Conservation (phyloP, 768 basidiomycete genomes). For the Kwoniella pini region DNA sequence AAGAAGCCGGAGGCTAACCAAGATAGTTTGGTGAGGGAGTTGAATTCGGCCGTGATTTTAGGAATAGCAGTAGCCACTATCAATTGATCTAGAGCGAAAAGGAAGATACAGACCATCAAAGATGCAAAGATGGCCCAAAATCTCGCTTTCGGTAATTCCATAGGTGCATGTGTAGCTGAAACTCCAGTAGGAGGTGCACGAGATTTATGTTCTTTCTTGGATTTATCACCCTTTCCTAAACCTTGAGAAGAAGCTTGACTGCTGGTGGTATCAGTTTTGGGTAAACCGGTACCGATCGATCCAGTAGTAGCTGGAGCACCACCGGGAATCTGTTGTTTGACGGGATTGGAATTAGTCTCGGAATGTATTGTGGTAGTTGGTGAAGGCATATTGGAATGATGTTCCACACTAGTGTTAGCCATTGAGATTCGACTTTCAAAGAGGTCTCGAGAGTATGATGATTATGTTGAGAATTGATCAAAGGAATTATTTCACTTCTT, state of each 20-base stretch:
- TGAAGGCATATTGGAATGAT: constrained; percentile 17
- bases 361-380: constrained; percentile 22
- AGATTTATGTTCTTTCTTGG: constrained; percentile 7
- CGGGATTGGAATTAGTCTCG: neutral
- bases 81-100: constrained; percentile 53
- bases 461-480: no score
- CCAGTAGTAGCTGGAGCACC: neutral
- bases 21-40: constrained; percentile 42
- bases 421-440: neutral
- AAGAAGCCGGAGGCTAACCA: constrained; percentile 53
- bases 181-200: constrained; percentile 12
- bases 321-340: no score
- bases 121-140: constrained; percentile 39
- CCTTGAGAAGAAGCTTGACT: neutral
- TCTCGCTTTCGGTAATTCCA: constrained; percentile 34
- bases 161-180: constrained; percentile 22
- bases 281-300: neutral
- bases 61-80: constrained; percentile 56
- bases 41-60: constrained; percentile 48
- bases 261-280: neutral
- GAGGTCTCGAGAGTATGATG: no score
- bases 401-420: neutral
- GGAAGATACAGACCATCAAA: constrained; percentile 44
- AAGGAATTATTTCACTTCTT: no score
- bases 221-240: neutral